Percentiles rank a stretch among this genome's conserved stretches.
These are phyloP conservation scores for Hydrangea macrophylla DNA, from an alignment of 148 eudicot genomes.

Conservation along the genomic window DNA sequence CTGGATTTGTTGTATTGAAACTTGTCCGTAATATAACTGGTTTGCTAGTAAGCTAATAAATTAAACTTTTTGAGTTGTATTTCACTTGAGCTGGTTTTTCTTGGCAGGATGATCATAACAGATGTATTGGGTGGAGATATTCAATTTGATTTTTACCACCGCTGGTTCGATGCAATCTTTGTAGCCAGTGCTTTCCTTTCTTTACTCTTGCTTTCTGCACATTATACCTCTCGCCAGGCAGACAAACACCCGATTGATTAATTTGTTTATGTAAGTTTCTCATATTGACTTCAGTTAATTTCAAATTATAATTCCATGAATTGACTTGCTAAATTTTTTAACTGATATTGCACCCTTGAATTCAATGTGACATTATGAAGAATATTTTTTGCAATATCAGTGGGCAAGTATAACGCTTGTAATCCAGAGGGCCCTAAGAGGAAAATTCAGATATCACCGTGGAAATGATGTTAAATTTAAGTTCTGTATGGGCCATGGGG, in stretches of 20 bases:
- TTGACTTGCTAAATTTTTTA: not conserved
- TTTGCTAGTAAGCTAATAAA: not conserved
- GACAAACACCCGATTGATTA: conserved; percentile 90
- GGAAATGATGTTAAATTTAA: no score
- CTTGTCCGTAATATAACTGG: not conserved
- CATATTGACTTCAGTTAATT: not conserved
- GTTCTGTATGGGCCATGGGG: no score
- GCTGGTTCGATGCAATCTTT: conserved; percentile 98
- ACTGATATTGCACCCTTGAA: not conserved
- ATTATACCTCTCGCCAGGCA: conserved; percentile 87
- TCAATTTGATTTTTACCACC: conserved; percentile 94
- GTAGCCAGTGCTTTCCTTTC: conserved; percentile 98
- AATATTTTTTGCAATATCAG: no score
- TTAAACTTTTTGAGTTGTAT: not conserved
- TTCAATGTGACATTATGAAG: not conserved
- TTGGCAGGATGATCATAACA: conserved; percentile 86
- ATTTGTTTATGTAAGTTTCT: conserved; percentile 2
- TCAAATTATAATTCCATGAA: not conserved
- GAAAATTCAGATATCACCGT: no score
- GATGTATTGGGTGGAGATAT: conserved; percentile 98
- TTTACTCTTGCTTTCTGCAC: conserved; percentile 91
- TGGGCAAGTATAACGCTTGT: no score
- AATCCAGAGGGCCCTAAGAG: no score
- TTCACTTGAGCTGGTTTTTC: conserved; percentile 8
- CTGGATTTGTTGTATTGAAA: not conserved